These are phyloP conservation scores for Phytophthora cryptogea DNA, from an alignment of 352 stramenopile genomes.

Conservation along the genomic window DNA sequence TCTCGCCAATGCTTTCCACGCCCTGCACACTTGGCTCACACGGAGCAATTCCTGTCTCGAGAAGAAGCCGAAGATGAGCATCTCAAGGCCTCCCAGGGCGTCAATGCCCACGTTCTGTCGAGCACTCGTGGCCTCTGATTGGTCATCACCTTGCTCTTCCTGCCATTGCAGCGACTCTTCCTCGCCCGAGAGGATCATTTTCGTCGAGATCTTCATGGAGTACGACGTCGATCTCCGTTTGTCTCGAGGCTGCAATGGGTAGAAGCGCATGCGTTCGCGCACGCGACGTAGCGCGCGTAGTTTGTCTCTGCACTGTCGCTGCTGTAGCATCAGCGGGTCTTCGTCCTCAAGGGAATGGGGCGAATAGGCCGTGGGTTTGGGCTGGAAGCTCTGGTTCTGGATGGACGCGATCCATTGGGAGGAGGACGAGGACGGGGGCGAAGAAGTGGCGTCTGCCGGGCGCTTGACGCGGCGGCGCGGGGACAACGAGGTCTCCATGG, in stretches of 20 bases:
- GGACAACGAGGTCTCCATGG: slow-evolving; percentile 5
- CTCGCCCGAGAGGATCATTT: slow-evolving; percentile 54
- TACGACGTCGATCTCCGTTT: slow-evolving; percentile 5
- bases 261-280: slow-evolving; percentile 53
- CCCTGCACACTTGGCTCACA: slow-evolving; percentile 53
- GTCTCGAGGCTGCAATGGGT: slow-evolving; percentile 15
- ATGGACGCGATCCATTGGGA: slow-evolving; percentile 50
- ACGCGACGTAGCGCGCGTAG: slow-evolving; percentile 58
- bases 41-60: slow-evolving; percentile 47
- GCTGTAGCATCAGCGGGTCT: slow-evolving; percentile 64
- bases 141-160: slow-evolving; percentile 10
- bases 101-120: slow-evolving; percentile 44
- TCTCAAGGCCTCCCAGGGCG: slow-evolving; percentile 57
- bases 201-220: slow-evolving; percentile 61
- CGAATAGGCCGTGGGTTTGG: slow-evolving; percentile 73
- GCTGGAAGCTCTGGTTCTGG: slow-evolving; percentile 60
- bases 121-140: neutral
- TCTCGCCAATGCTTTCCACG: slow-evolving; percentile 56
- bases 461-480: slow-evolving; percentile 19
- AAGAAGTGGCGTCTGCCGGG: slow-evolving; percentile 5
- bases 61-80: slow-evolving; percentile 68
- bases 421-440: slow-evolving; percentile 14
- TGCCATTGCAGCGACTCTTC: slow-evolving; percentile 26
- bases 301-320: slow-evolving; percentile 61
- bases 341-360: slow-evolving; percentile 50